A percentile compares a stretch with the other conserved stretches of the same genome.
Evolutionary conservation across 306 rosid species (phyloP).

Genomic region (Rosa multiflora): DNA sequence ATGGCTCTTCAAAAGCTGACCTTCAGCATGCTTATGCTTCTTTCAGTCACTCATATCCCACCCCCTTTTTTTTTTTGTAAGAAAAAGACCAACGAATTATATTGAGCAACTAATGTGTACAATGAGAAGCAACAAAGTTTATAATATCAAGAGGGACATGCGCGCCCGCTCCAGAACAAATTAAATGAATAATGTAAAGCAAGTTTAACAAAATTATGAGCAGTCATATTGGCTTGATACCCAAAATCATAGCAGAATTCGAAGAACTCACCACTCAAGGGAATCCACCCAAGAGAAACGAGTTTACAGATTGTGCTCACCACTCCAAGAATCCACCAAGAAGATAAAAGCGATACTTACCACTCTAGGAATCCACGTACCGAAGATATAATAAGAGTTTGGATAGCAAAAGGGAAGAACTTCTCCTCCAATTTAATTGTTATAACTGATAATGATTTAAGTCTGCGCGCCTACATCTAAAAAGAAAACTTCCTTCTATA

Average conservation of each 20-base stretch:
- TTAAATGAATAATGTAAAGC: too few relatives aligned
- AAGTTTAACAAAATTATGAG: too few relatives aligned
- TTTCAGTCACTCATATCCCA: background rate
- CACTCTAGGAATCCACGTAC: background rate
- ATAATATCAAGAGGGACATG: too few relatives aligned
- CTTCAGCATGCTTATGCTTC: background rate
- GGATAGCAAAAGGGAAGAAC: background rate
- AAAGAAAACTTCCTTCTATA: background rate
- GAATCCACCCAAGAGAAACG: too few relatives aligned
- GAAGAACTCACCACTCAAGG: too few relatives aligned
- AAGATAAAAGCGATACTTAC: background rate
- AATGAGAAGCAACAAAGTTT: too few relatives aligned
- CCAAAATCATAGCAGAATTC: too few relatives aligned
- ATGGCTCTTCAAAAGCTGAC: slow-evolving; percentile 10
- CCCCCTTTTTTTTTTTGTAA: too few relatives aligned
- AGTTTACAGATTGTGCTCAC: background rate
- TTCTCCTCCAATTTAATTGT: background rate
- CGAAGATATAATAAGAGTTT: background rate
- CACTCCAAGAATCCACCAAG: background rate
- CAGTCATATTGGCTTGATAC: too few relatives aligned
- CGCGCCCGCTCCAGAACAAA: too few relatives aligned
- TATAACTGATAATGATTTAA: background rate
- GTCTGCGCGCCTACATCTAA: background rate
- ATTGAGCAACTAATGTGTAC: too few relatives aligned
- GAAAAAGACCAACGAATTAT: too few relatives aligned